Base-by-base conservation (phyloP, 208 protist genomes). In the Trypanosoma conorhini region DNA sequence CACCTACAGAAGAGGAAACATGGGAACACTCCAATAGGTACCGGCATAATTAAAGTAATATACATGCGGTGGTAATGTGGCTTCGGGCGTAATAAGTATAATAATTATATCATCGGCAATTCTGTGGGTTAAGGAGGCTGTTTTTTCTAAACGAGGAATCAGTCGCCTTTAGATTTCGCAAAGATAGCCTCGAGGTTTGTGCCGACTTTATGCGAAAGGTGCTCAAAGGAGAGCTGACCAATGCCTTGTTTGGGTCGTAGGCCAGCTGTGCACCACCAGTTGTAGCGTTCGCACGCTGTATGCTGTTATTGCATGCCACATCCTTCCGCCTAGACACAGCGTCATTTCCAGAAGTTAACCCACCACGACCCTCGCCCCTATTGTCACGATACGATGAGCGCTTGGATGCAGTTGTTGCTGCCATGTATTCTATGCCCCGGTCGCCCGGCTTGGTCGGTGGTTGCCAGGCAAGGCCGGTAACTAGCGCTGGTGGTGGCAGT, bases 111-210 rank as follows among this genome's bases (percentile, higher is more conserved):
- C 28, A 58, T 17, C 42, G 52, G 5, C 30, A 19, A 28, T 1
- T 24, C 5, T 70, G 65, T 40, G n/a, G 26, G 35, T 24, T 42
- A 7, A 8, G 7, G 22, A 54, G 19, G n/a, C 28, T 33, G 22
- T 38, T 24, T 54, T 52, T 62, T 21, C 38, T 26, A 15, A 54
- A 22, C 13, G 17, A 9, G 21, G 65, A 50, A 9, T 24, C 38
- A 21, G 40, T 5, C 4, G 0, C 26, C 3, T 48, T 4, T 19
- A 62, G 33, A 26, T 15, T 62, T 24, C 48, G 52, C 65, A 33
- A 38, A 10, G 65, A 70, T 7, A 52, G 24, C 21, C 58, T 62
- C 54, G 22, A 5, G 8, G 35, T 5, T n/a, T 70, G 65, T n/a
- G 40, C 24, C 5, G 28, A 26, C 13, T 60, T 40, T 1, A 28